These are phyloP conservation scores for Coemansia sp. DNA, from an alignment of 192 early-diverging fungal species.

Conservation along the genomic window DNA sequence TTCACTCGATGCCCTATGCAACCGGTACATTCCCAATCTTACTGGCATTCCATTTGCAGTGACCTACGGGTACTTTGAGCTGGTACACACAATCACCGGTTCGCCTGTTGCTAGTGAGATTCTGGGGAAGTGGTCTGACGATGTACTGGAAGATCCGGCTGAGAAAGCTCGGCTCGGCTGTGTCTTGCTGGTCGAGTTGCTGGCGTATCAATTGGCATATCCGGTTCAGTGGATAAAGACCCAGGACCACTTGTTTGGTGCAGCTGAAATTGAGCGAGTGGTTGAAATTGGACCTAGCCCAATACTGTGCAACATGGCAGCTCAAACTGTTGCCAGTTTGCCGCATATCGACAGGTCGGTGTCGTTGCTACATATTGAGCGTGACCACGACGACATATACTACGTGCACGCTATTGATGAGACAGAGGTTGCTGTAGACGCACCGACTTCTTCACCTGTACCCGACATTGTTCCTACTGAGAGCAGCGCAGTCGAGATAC, in stretches of 20 bases:
- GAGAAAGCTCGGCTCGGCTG: slow-evolving; percentile 74
- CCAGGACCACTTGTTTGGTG: slow-evolving; percentile 78
- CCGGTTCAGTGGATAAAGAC: slow-evolving; percentile 96
- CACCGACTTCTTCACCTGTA: no score
- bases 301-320: slow-evolving; percentile 84
- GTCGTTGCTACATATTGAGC: slow-evolving; percentile 19
- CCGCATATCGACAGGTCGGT: not conserved
- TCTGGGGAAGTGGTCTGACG: slow-evolving; percentile 64
- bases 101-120: slow-evolving; percentile 63
- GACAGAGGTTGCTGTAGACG: not conserved
- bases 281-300: slow-evolving; percentile 88
- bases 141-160: slow-evolving; percentile 22
- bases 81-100: slow-evolving; percentile 67
- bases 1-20: slow-evolving; percentile 63
- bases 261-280: slow-evolving; percentile 73
- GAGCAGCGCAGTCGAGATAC: not conserved
- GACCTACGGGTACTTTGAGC: slow-evolving; percentile 70
- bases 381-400: slow-evolving; percentile 24
- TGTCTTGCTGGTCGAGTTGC: slow-evolving; percentile 77
- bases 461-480: not conserved
- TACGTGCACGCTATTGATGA: not conserved
- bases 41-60: slow-evolving; percentile 86
- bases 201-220: slow-evolving; percentile 91
- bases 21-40: slow-evolving; percentile 92
- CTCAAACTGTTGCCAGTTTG: slow-evolving; percentile 28